Evolutionary conservation across 345 rosid species (phyloP).

Genomic region (Euphorbia tirucalli): DNA sequence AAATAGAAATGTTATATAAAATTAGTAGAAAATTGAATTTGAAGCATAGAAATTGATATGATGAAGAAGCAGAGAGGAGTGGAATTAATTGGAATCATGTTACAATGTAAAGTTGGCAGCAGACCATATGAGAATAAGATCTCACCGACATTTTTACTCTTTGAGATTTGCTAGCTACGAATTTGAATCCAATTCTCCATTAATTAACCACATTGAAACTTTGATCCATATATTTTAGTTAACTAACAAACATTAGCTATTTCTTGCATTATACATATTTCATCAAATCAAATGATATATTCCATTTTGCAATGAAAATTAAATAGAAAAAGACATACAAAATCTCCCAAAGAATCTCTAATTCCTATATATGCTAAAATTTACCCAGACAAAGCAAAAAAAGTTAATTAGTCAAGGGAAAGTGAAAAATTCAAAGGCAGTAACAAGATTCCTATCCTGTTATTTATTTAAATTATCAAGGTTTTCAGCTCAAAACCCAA

Average conservation of each 20-base stretch:
- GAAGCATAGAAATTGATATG: not conserved
- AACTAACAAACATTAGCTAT: too few relatives aligned
- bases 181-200: conserved; percentile 28
- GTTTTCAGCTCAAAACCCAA: conserved; percentile 38
- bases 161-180: conserved; percentile 25
- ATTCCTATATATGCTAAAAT: not conserved
- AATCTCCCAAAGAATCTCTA: conserved; percentile 14
- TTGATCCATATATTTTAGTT: not conserved
- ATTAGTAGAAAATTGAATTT: not conserved
- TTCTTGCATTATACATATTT: too few relatives aligned
- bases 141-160: conserved; percentile 28
- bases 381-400: not conserved
- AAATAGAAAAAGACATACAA: conserved; percentile 4
- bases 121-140: conserved; percentile 38
- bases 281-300: conserved; percentile 2
- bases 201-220: conserved; percentile 14
- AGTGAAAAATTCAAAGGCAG: conserved; percentile 13
- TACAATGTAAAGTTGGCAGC: conserved; percentile 29
- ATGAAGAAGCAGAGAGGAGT: not conserved
- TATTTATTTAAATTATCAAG: not conserved
- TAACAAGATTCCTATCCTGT: conserved; percentile 29
- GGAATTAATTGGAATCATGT: conserved; percentile 17
- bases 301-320: not conserved
- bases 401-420: not conserved
- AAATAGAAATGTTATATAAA: too few relatives aligned